Conservation (phyloP, 2,329 filamentous ascomycete species). For the Coniella vitis region DNA sequence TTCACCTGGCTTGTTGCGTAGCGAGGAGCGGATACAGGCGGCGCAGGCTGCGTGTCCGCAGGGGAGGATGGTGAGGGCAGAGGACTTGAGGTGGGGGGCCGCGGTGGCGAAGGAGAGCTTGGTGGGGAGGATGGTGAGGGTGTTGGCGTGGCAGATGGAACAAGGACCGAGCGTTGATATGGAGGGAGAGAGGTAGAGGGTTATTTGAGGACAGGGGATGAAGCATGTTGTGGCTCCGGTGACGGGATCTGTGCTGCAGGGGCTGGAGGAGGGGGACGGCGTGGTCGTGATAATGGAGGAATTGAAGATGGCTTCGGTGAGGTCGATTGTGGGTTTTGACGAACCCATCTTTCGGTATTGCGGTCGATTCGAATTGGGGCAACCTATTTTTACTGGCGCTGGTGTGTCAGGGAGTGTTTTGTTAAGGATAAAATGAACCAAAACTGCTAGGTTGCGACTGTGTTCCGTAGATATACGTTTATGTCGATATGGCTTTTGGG, state of each 20-base stretch:
- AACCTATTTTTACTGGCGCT: too few relatives aligned
- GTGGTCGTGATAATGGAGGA: too few relatives aligned
- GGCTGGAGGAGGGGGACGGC: neutral
- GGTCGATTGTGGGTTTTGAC: neutral
- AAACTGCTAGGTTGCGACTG: too few relatives aligned
- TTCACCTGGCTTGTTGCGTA: neutral
- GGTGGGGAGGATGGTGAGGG: neutral
- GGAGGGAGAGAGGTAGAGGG: neutral
- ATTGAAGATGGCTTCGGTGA: too few relatives aligned
- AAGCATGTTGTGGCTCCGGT: slow-evolving; percentile 2
- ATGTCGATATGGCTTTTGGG: too few relatives aligned
- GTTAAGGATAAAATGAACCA: too few relatives aligned
- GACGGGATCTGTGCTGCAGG: too few relatives aligned
- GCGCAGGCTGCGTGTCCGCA: slow-evolving; percentile 11
- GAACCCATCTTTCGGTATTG: too few relatives aligned
- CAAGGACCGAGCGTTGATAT: neutral
- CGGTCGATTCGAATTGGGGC: too few relatives aligned
- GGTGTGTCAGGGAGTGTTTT: too few relatives aligned
- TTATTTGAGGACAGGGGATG: slow-evolving; percentile 7
- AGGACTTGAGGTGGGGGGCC: too few relatives aligned
- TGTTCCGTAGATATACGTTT: too few relatives aligned
- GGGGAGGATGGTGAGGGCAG: slow-evolving; percentile 2
- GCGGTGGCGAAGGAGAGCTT: neutral
- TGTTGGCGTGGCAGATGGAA: slow-evolving; percentile 6
- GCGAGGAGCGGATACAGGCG: slow-evolving; percentile 1